Percentiles rank a stretch among this genome's conserved stretches.
Evolutionary conservation across 2,329 filamentous ascomycete species (phyloP).

Genomic region (Orbilia blumenaviensis): DNA sequence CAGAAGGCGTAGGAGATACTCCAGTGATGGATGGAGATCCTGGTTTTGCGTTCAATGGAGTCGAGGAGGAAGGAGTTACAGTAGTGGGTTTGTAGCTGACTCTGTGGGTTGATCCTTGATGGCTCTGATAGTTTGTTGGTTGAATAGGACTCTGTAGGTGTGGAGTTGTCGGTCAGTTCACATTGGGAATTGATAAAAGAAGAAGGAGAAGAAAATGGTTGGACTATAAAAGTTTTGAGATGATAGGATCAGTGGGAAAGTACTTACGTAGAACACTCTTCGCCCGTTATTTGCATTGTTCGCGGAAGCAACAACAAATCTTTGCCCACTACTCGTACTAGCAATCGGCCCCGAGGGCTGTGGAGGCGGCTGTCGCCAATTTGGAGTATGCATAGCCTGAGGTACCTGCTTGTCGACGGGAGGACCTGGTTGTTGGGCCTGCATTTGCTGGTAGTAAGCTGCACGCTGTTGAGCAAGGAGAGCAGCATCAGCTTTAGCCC

Average conservation of each 20-base stretch:
- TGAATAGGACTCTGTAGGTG: conserved; percentile 34
- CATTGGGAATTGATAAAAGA: not conserved
- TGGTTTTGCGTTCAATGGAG: not conserved
- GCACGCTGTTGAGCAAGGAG: conserved; percentile 19
- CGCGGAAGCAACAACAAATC: conserved; percentile 44
- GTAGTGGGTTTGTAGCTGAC: conserved; percentile 30
- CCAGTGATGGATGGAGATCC: not conserved
- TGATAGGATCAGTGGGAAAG: not conserved
- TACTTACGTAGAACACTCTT: conserved; percentile 50
- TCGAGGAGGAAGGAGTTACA: not conserved
- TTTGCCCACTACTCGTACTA: conserved; percentile 45
- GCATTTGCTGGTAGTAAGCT: conserved; percentile 33
- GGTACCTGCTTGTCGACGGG: conserved; percentile 10
- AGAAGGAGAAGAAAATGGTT: not conserved
- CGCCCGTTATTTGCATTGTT: conserved; percentile 38
- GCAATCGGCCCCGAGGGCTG: conserved; percentile 43
- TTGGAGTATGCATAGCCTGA: conserved; percentile 23
- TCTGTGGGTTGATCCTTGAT: conserved; percentile 31
- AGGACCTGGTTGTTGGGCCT: not conserved
- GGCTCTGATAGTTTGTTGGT: conserved; percentile 34
- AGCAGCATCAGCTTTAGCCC: conserved; percentile 3
- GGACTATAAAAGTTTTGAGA: not conserved
- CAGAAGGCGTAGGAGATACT: not conserved
- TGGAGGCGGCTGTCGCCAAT: conserved; percentile 41
- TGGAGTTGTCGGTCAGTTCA: not conserved